Conservation (phyloP, 768 basidiomycete species). For the Leccinum longicurvipes region DNA sequence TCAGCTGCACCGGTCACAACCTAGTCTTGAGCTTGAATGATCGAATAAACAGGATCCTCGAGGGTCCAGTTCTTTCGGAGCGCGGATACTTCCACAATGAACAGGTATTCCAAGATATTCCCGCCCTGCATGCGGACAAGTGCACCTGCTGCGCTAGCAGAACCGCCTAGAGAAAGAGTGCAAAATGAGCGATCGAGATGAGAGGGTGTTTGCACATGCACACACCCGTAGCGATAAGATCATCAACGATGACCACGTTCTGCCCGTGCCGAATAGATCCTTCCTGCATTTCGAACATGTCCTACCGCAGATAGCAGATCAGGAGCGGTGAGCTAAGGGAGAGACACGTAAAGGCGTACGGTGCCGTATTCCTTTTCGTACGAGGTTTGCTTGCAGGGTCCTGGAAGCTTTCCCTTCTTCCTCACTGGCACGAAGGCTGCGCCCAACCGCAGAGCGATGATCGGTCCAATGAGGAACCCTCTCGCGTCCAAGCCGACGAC, state of each 20-base stretch:
- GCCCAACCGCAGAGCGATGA: conserved; percentile 85
- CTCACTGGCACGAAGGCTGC: conserved; percentile 96
- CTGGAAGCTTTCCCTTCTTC: conserved; percentile 94
- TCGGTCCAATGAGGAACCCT: conserved; percentile 92
- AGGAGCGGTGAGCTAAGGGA: background rate
- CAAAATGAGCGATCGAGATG: conserved; percentile 4
- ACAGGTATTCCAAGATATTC: conserved; percentile 87
- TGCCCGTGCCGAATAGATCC: conserved; percentile 81
- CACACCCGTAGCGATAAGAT: conserved; percentile 92
- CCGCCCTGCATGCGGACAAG: conserved; percentile 82
- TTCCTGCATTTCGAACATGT: conserved; percentile 94
- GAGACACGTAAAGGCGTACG: conserved; percentile 41
- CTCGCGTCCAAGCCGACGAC: conserved; percentile 95
- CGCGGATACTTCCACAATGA: conserved; percentile 82
- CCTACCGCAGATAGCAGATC: conserved; percentile 43
- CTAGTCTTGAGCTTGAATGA: conserved; percentile 80
- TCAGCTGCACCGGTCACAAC: background rate
- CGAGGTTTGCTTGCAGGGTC: conserved; percentile 64
- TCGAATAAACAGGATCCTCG: conserved; percentile 78
- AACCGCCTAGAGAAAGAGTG: conserved; percentile 60
- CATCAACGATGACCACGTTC: conserved; percentile 86
- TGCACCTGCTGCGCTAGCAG: conserved; percentile 88
- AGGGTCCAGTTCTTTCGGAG: conserved; percentile 73
- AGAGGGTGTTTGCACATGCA: background rate
- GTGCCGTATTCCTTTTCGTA: conserved; percentile 93